Evolutionary conservation across 2,329 filamentous ascomycete genomes (phyloP).

Genomic region (Rhinocladiella similis): DNA sequence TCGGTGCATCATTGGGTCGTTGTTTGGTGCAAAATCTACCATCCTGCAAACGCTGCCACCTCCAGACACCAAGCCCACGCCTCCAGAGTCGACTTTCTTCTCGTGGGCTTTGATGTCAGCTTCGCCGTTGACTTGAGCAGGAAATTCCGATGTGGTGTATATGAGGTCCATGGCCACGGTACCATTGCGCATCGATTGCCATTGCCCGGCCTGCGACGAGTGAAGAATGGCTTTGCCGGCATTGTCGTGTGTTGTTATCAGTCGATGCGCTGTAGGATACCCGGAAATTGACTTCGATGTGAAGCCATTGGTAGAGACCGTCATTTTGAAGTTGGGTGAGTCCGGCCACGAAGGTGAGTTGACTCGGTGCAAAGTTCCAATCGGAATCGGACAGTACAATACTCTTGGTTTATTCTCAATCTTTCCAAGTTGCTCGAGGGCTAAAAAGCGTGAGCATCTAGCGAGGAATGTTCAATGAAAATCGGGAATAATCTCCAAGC

Average conservation of each 20-base stretch:
- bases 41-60: conserved; percentile 10
- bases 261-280: background rate
- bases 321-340: no score
- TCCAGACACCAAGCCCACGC: conserved; percentile 18
- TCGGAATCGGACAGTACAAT: no score
- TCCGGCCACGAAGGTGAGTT: no score
- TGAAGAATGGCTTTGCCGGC: background rate
- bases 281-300: no score
- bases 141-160: conserved; percentile 41
- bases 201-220: background rate
- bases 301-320: no score
- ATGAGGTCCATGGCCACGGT: conserved; percentile 38
- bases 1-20: conserved; percentile 51
- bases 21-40: conserved; percentile 45
- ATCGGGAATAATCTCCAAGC: no score
- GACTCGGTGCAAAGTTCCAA: no score
- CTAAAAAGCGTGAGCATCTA: no score
- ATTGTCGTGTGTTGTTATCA: background rate
- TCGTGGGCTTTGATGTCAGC: conserved; percentile 37
- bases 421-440: no score
- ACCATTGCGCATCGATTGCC: background rate
- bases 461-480: no score
- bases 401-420: no score
- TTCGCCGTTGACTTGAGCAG: conserved; percentile 36
- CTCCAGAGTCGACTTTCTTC: conserved; percentile 22